Conservation (phyloP, 139 green algal species). For the Raphidocelis subcapitata region DNA sequence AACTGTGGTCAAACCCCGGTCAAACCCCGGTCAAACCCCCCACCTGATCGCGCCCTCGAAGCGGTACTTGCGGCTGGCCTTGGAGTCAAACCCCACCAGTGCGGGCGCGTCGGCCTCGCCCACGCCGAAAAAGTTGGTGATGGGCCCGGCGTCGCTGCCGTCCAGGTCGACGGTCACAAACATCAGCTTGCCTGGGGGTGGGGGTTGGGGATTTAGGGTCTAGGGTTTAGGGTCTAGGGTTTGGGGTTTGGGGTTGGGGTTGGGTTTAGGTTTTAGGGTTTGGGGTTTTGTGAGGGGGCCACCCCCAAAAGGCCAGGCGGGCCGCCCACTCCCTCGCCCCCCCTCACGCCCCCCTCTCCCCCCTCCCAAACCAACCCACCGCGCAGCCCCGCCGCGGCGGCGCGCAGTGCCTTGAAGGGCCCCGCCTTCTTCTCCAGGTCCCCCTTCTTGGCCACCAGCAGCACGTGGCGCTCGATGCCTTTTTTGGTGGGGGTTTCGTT, state of each 20-base stretch:
- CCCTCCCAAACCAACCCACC: no score
- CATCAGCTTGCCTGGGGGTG: conserved; percentile 62
- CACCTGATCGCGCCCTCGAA: conserved; percentile 35
- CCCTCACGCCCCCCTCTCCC: no score
- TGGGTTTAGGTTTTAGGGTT: neutral
- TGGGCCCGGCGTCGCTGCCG: conserved; percentile 46
- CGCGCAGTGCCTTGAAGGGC: conserved; percentile 30
- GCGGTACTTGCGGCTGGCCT: conserved; percentile 67
- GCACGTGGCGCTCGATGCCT: conserved; percentile 16
- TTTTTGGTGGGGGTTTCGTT: no score
- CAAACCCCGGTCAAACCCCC: conserved; percentile 15
- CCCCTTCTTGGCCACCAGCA: conserved; percentile 23
- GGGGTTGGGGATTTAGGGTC: neutral
- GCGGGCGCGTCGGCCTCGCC: conserved; percentile 40
- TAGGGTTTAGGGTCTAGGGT: neutral
- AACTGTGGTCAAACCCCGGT: neutral
- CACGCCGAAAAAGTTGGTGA: conserved; percentile 84
- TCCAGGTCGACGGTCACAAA: conserved; percentile 62
- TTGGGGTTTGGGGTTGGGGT: no score
- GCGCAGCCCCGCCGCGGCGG: conserved; percentile 29
- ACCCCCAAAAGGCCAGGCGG: neutral
- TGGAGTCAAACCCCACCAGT: conserved; percentile 71
- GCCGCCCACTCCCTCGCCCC: no score
- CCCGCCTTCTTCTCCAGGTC: conserved; percentile 29
- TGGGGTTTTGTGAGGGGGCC: neutral